Evolutionary conservation across 2,329 filamentous ascomycete species (phyloP).

Genomic region (Chlorencoelia australis): DNA sequence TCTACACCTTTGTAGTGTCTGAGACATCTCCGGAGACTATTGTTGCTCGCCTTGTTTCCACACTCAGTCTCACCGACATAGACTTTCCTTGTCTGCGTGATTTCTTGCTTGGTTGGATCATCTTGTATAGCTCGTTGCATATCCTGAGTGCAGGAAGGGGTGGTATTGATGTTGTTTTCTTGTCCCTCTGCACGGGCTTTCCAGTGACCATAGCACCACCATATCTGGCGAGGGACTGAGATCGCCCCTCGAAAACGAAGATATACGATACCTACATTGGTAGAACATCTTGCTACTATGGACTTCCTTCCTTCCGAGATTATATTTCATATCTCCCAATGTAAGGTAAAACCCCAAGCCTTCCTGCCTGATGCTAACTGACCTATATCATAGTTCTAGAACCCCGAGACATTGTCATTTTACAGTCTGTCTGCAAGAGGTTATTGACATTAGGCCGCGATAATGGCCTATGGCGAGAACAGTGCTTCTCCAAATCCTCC

Average conservation of each 20-base stretch:
- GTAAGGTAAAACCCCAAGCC: not conserved
- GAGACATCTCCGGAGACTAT: not conserved
- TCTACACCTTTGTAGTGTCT: not conserved
- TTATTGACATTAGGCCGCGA: slow-evolving; percentile 63
- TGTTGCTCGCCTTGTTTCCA: too few species aligned
- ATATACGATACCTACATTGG: not conserved
- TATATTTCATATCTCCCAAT: slow-evolving; percentile 5
- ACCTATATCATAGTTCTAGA: slow-evolving; percentile 41
- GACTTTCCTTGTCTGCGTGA: too few species aligned
- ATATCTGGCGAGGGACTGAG: slow-evolving; percentile 1
- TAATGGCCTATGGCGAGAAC: slow-evolving; percentile 63
- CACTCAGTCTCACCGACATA: not conserved
- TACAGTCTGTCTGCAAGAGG: slow-evolving; percentile 60
- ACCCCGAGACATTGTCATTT: slow-evolving; percentile 51
- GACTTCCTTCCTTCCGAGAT: slow-evolving; percentile 7
- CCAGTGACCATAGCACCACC: not conserved
- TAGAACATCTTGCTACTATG: slow-evolving; percentile 1
- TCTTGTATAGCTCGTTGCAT: not conserved
- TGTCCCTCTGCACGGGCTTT: not conserved
- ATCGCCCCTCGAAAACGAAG: not conserved
- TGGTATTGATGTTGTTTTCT: not conserved
- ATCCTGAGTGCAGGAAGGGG: not conserved
- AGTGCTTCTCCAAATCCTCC: slow-evolving; percentile 62
- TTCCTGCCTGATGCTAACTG: not conserved
- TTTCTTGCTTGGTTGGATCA: not conserved